phyloP scores from a whole-genome alignment of 495 filamentous ascomycete genomes.

The Aspergillus bertholletiae region DNA sequence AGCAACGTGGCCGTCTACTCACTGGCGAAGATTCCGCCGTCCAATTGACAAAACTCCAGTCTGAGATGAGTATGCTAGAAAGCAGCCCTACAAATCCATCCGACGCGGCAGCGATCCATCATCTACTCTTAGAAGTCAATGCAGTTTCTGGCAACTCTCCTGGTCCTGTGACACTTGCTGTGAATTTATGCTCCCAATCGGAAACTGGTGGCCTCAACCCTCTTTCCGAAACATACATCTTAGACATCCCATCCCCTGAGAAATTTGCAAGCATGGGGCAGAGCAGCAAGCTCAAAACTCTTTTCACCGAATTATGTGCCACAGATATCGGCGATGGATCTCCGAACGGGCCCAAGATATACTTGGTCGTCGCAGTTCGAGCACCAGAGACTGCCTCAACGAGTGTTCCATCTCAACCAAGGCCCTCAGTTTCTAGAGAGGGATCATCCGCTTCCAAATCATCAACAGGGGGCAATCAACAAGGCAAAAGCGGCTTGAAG shows the following conservation, averaged over 20 bases:
- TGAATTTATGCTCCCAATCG: conserved; percentile 73
- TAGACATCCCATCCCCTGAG: conserved; percentile 74
- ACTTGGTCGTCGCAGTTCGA: conserved; percentile 79
- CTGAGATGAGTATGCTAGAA: conserved; percentile 91
- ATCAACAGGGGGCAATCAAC: conserved; percentile 23
- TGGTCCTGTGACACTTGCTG: conserved; percentile 68
- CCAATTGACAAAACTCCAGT: conserved; percentile 86
- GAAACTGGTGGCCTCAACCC: conserved; percentile 57
- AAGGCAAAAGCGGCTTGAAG: conserved; percentile 41
- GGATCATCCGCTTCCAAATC: conserved; percentile 29
- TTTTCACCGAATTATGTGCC: conserved; percentile 81
- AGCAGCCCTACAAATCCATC: conserved; percentile 61
- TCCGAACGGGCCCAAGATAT: conserved; percentile 64
- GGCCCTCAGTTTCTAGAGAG: conserved; percentile 35
- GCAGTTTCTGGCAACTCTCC: conserved; percentile 69
- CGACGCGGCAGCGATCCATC: conserved; percentile 74
- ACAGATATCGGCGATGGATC: conserved; percentile 79
- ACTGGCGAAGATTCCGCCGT: conserved; percentile 91
- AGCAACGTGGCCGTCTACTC: conserved; percentile 75
- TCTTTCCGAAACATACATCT: conserved; percentile 76
- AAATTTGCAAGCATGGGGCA: conserved; percentile 55
- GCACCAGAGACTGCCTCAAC: conserved; percentile 53
- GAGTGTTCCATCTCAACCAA: conserved; percentile 23
- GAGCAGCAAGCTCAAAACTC: conserved; percentile 67
- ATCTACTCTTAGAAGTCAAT: conserved; percentile 81